Percentiles rank a stretch among this genome's conserved stretches.
phyloP scores from a whole-genome alignment of 179 eudicot genomes.

The Camellia oleifera region DNA sequence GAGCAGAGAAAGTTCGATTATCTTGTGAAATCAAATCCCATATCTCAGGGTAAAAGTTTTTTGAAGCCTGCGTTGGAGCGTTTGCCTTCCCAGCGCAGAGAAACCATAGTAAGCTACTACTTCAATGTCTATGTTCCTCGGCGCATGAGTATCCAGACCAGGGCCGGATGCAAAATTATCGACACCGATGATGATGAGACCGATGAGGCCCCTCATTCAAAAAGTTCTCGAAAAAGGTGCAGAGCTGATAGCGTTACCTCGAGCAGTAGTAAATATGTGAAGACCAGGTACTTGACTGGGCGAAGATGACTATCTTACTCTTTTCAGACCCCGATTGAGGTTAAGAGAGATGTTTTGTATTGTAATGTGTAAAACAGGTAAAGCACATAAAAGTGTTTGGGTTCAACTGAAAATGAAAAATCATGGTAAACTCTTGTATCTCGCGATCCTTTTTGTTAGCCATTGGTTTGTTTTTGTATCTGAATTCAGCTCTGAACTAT shows the following conservation, averaged over 20 bases:
- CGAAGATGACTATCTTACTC: constrained; percentile 30
- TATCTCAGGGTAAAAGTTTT: constrained; percentile 44
- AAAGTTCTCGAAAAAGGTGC: constrained; percentile 39
- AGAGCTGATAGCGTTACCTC: constrained; percentile 18
- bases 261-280: constrained; percentile 29
- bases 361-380: neutral
- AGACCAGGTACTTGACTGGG: constrained; percentile 49
- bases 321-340: neutral
- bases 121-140: constrained; percentile 63
- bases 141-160: constrained; percentile 42
- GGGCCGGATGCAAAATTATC: constrained; percentile 36
- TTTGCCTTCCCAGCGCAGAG: constrained; percentile 33
- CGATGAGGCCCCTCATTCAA: constrained; percentile 22
- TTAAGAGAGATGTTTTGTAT: neutral
- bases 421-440: neutral
- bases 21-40: constrained; percentile 48
- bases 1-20: constrained; percentile 44
- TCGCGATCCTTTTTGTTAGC: neutral
- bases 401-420: neutral
- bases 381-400: neutral
- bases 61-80: constrained; percentile 43
- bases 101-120: constrained; percentile 55
- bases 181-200: constrained; percentile 67
- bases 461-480: neutral
- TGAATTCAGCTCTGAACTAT: constrained; percentile 1